Evolutionary conservation across 2,329 filamentous ascomycete species (phyloP).

Genomic region (Cryphonectria radicalis): DNA sequence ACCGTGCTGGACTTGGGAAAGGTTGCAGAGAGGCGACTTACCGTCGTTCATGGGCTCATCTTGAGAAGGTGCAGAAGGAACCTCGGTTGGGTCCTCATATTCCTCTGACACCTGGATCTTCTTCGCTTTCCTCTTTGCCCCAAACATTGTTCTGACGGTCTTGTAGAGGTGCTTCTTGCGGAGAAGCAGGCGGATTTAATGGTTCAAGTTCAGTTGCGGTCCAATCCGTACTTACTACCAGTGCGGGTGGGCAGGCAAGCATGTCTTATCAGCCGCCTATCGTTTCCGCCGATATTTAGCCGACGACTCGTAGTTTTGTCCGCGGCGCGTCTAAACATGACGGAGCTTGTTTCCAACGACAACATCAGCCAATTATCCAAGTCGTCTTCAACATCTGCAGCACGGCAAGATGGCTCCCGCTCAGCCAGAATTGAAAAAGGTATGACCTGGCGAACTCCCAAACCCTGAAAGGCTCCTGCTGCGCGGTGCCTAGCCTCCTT

Average conservation of each 20-base stretch:
- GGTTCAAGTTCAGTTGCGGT: background rate
- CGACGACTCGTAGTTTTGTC: conserved; percentile 21
- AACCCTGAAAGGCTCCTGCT: background rate
- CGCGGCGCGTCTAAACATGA: conserved; percentile 19
- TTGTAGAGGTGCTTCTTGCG: background rate
- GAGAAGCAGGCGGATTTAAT: background rate
- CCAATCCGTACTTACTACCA: background rate
- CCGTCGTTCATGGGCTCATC: conserved; percentile 41
- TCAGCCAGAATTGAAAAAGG: conserved; percentile 99
- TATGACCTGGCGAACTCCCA: conserved; percentile 42
- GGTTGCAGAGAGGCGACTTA: conserved; percentile 37
- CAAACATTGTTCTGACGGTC: conserved; percentile 52
- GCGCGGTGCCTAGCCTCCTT: conserved; percentile 7
- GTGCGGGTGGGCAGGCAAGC: background rate
- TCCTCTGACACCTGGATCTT: conserved; percentile 75
- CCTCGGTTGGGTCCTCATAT: conserved; percentile 53
- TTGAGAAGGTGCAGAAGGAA: conserved; percentile 29
- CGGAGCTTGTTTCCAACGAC: conserved; percentile 6
- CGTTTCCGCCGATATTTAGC: conserved; percentile 29
- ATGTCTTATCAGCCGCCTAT: conserved; percentile 33
- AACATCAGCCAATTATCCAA: conserved; percentile 13
- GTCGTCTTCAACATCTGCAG: conserved; percentile 13
- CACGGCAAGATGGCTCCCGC: conserved; percentile 86
- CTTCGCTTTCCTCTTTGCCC: conserved; percentile 69
- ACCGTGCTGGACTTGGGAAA: conserved; percentile 6